Evolutionary conservation across 2,329 filamentous ascomycete genomes (phyloP).

Genomic region (Cadophora gregata): DNA sequence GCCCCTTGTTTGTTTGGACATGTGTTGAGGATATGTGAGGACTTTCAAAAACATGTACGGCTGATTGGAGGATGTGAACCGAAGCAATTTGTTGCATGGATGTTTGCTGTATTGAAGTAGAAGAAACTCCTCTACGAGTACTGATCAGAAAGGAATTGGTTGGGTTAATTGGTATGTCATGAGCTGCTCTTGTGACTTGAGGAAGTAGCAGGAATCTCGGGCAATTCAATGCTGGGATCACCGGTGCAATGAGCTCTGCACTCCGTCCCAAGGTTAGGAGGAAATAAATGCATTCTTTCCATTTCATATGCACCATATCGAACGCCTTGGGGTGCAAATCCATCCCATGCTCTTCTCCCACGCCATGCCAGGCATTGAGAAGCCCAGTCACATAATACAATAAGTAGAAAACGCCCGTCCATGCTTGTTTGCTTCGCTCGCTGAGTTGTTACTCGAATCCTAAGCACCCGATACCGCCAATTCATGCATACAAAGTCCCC

Average conservation of each 20-base stretch:
- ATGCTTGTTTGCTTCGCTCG: conserved; percentile 9
- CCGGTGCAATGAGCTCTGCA: background rate
- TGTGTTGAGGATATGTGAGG: background rate
- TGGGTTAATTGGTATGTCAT: too few relatives aligned
- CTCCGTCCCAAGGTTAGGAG: too few relatives aligned
- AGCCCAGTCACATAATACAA: conserved; percentile 23
- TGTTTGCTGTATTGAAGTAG: too few relatives aligned
- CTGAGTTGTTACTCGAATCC: background rate
- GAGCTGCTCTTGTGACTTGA: too few relatives aligned
- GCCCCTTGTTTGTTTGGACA: background rate
- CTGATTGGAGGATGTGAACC: too few relatives aligned
- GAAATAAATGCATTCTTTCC: conserved; percentile 1
- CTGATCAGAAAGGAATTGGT: too few relatives aligned
- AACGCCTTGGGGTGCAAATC: conserved; percentile 9
- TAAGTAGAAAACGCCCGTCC: conserved; percentile 12
- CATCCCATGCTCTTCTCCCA: conserved; percentile 18
- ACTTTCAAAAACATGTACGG: too few relatives aligned
- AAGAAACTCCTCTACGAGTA: too few relatives aligned
- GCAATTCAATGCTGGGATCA: too few relatives aligned
- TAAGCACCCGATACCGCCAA: background rate
- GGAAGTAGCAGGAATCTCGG: too few relatives aligned
- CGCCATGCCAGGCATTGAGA: conserved; percentile 10
- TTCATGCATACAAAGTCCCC: conserved; percentile 21
- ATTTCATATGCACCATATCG: conserved; percentile 9
- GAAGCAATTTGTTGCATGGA: too few relatives aligned